phyloP scores from a whole-genome alignment of 805 yeast species.

The Clavispora santaluciae region DNA sequence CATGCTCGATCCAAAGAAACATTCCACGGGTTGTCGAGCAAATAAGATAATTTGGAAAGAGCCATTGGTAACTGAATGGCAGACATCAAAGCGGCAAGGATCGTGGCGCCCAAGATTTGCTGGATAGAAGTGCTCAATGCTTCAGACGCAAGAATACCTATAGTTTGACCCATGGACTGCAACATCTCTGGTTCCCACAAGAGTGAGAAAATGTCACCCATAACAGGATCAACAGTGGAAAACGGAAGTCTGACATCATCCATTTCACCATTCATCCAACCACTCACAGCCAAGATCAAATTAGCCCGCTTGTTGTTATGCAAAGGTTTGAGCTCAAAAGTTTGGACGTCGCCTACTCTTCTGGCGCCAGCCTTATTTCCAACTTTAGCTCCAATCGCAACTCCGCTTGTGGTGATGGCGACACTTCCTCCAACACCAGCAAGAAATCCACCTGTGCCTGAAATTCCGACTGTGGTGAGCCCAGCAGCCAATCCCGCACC shows the following conservation, averaged over 20 bases:
- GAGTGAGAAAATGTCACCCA: slow-evolving; percentile 92
- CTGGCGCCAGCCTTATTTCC: slow-evolving; percentile 82
- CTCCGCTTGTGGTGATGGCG: slow-evolving; percentile 86
- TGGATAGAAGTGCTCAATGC: slow-evolving; percentile 90
- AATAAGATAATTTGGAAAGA: slow-evolving; percentile 79
- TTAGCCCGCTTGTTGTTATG: slow-evolving; percentile 88
- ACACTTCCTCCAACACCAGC: slow-evolving; percentile 98
- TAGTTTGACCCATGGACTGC: slow-evolving; percentile 93
- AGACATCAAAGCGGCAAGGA: slow-evolving; percentile 84
- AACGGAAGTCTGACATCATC: slow-evolving; percentile 97
- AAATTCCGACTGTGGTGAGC: slow-evolving; percentile 85
- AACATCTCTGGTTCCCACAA: slow-evolving; percentile 99
- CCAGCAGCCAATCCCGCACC: slow-evolving; percentile 99
- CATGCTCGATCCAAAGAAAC: slow-evolving; percentile 96
- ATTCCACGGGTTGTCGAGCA: slow-evolving; percentile 96
- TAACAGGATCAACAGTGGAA: slow-evolving; percentile 93
- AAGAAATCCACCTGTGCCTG: slow-evolving; percentile 87
- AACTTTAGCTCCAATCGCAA: slow-evolving; percentile 83
- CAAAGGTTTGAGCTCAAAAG: slow-evolving; percentile 89
- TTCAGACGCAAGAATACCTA: slow-evolving; percentile 88
- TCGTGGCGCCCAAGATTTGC: slow-evolving; percentile 89
- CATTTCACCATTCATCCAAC: slow-evolving; percentile 94
- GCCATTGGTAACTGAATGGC: slow-evolving; percentile 92
- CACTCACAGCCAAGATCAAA: slow-evolving; percentile 82
- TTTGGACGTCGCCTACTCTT: slow-evolving; percentile 86